A percentile compares a stretch with the other conserved stretches of the same genome.
Conservation (phyloP, 106 monocot genomes). For the Alisma plantagoaquatica region DNA sequence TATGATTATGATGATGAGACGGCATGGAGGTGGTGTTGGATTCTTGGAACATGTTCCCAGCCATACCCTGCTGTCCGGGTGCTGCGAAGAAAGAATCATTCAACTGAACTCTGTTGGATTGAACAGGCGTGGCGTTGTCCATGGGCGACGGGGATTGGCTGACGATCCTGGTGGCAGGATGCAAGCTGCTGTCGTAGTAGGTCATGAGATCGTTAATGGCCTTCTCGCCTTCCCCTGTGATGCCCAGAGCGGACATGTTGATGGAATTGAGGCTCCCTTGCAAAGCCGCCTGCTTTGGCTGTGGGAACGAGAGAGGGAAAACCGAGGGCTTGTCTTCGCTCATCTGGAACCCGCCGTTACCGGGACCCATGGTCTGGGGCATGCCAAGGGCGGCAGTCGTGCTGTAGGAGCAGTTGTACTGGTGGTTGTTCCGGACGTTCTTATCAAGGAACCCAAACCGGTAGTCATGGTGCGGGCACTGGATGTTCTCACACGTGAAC, state of each 20-base stretch:
- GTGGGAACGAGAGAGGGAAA: conserved; percentile 18
- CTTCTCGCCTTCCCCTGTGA: conserved; percentile 43
- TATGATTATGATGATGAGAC: too few relatives aligned
- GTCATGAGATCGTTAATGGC: conserved; percentile 51
- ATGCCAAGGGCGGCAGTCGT: conserved; percentile 5
- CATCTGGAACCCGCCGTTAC: conserved; percentile 10
- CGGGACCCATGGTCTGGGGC: background rate
- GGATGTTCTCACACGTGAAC: conserved; percentile 36
- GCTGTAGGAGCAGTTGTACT: conserved; percentile 21
- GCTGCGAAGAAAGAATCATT: conserved; percentile 1
- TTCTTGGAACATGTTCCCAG: conserved; percentile 2
- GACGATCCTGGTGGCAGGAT: background rate
- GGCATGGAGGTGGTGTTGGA: background rate
- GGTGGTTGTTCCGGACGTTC: conserved; percentile 23
- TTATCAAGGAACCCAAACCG: conserved; percentile 37
- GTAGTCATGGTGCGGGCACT: conserved; percentile 37
- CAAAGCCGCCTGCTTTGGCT: conserved; percentile 2
- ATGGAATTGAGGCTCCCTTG: conserved; percentile 5
- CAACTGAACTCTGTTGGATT: conserved; percentile 9
- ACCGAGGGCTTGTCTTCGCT: conserved; percentile 37
- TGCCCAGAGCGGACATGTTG: conserved; percentile 16
- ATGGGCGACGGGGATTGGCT: too few relatives aligned
- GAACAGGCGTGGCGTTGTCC: too few relatives aligned
- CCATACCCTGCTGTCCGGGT: background rate
- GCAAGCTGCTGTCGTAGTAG: conserved; percentile 31